These are phyloP conservation scores for Murraya koenigii DNA, from an alignment of 345 rosid genomes.

Conservation along the genomic window DNA sequence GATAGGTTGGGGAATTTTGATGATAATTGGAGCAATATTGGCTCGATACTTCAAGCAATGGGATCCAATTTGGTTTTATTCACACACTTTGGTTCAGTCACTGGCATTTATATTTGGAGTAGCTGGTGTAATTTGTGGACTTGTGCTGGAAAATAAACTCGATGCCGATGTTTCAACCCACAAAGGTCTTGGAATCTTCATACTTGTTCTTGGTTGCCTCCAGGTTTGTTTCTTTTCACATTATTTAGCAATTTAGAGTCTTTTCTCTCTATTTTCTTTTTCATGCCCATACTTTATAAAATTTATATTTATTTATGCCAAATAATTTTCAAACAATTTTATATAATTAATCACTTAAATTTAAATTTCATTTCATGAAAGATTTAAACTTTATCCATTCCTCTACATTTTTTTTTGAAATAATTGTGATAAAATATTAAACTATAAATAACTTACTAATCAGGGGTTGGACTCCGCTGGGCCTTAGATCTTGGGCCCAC, in stretches of 20 bases:
- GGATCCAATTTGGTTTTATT: constrained; percentile 79
- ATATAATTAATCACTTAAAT: too few species aligned
- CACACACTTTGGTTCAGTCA: constrained; percentile 49
- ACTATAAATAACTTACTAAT: too few species aligned
- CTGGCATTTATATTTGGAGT: constrained; percentile 53
- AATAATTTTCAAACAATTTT: too few species aligned
- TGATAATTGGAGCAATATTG: constrained; percentile 59
- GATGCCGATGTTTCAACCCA: constrained; percentile 45
- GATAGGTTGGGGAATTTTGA: constrained; percentile 71
- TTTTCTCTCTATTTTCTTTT: not conserved
- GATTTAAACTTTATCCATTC: too few species aligned
- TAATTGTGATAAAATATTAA: too few species aligned
- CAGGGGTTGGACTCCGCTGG: too few species aligned
- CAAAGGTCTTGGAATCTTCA: constrained; percentile 60
- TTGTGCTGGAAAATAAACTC: constrained; percentile 49
- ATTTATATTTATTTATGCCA: too few species aligned
- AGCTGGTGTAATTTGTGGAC: constrained; percentile 58
- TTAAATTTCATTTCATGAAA: rapidly evolving
- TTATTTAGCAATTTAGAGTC: not conserved
- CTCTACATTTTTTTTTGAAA: too few species aligned
- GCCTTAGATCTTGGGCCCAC: too few species aligned
- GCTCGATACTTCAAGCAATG: constrained; percentile 56
- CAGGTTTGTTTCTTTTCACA: constrained; percentile 39
- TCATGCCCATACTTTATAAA: not conserved
- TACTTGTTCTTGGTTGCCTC: constrained; percentile 77